Conservation (phyloP, 2,329 filamentous ascomycete genomes). For the Paraphaeosphaeria minitans region DNA sequence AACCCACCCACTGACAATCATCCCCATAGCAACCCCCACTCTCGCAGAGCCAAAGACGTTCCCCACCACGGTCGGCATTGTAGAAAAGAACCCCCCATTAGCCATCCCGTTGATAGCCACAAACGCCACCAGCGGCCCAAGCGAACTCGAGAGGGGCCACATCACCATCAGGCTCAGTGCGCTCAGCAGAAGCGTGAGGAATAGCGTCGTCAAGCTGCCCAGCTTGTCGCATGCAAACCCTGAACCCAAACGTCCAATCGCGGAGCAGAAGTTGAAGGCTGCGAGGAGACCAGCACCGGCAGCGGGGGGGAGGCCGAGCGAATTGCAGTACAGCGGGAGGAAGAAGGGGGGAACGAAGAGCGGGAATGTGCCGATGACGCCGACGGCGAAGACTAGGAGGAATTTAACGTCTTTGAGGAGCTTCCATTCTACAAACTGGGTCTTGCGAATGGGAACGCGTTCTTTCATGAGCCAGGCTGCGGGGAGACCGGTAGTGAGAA, state of each 20-base stretch:
- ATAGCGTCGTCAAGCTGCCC: neutral
- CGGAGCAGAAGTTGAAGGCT: constrained; percentile 3
- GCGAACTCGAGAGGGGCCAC: constrained; percentile 1
- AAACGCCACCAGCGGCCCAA: neutral
- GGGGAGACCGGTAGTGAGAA: neutral
- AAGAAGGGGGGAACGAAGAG: constrained; percentile 1
- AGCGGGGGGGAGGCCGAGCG: neutral
- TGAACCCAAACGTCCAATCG: neutral
- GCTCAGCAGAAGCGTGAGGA: neutral
- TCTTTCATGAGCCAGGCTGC: constrained; percentile 1
- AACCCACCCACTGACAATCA: constrained; percentile 2
- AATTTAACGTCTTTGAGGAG: constrained; percentile 2
- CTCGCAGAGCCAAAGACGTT: constrained; percentile 1
- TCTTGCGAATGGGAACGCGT: neutral
- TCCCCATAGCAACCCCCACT: constrained; percentile 1
- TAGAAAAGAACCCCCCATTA: constrained; percentile 2
- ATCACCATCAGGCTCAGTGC: neutral
- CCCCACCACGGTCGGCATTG: neutral
- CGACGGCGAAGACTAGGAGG: neutral
- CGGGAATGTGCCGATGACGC: constrained; percentile 1
- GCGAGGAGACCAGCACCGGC: neutral
- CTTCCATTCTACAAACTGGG: constrained; percentile 2
- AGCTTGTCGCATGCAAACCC: neutral
- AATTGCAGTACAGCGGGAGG: neutral
- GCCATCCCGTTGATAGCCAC: constrained; percentile 2